Evolutionary conservation across 2,329 filamentous ascomycete species (phyloP).

Genomic region (Rutstroemia sp.): DNA sequence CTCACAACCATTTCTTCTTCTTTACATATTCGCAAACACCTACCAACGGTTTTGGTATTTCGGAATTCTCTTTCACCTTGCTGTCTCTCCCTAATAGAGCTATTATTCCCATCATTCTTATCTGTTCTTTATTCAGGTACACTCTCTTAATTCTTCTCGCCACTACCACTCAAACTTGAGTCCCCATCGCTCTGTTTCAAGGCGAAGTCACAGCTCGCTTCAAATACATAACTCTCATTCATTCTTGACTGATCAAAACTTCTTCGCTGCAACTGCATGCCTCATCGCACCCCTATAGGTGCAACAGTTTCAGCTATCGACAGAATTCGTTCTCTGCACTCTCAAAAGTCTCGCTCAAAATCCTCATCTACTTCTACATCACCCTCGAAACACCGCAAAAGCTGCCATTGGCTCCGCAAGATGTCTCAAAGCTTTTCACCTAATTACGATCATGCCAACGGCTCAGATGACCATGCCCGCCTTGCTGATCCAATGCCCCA

Average conservation of each 20-base stretch:
- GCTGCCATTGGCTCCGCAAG: neutral
- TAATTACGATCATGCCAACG: neutral
- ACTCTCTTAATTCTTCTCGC: neutral
- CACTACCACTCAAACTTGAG: neutral
- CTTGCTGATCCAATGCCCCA: constrained; percentile 4
- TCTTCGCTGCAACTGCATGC: neutral
- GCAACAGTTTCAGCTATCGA: constrained; percentile 21
- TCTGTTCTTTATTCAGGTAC: neutral
- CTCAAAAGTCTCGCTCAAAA: constrained; percentile 10
- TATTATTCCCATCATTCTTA: neutral
- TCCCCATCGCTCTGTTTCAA: neutral
- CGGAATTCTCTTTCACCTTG: neutral
- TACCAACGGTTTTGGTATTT: neutral
- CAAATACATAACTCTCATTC: neutral
- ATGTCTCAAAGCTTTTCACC: constrained; percentile 1
- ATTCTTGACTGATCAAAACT: neutral
- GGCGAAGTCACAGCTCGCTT: neutral
- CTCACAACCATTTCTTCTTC: neutral
- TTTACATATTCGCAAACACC: neutral
- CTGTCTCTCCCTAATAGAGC: neutral
- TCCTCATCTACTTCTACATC: neutral
- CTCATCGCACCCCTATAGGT: constrained; percentile 10
- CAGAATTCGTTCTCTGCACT: constrained; percentile 26
- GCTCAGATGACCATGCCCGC: neutral
- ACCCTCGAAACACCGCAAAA: neutral